Evolutionary conservation across 139 green algal species (phyloP), one percentile per base, ranked within the genome.

Genomic region (Nannochloris sp.): DNA sequence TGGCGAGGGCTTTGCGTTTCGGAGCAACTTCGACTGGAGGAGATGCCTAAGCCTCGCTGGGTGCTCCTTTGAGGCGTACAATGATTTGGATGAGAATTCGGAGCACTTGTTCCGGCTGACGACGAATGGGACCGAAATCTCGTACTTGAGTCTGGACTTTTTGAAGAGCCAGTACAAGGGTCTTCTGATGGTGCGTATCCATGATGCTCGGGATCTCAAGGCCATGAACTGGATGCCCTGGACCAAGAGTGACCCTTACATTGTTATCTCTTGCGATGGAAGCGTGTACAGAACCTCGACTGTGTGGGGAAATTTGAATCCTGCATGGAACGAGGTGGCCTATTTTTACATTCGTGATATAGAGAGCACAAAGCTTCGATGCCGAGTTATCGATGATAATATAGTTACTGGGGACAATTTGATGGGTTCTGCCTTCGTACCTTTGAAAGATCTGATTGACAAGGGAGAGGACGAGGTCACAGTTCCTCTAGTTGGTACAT

Each of bases 61-160:
- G 0, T 65, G 51, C 4, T 31, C 46, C 28, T 77, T 77, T 26
- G 70, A 77, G 14, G 70, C 70, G 1, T 77, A 77, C 51, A 60
- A 62, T 25, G 49, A 50, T 30, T 59, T 56, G 13, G 49, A 56
- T 36, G 1, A 61, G n/a, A 20, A 49, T 23, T 14, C n/a, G n/a
- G 25, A 66, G 33, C 12, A 29, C 23, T 37, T 59, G 50, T 17
- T 13, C 17, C 17, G 25, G 25, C 4, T 28, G 20, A 36, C 46
- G 16, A 23, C 10, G 31, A 66, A 57, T 59, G 60, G 60, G 11
- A 28, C 59, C 31, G 20, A 53, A 66, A 29, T 66, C 13, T 37
- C 67, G 6, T 61, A 29, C 16, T 20, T 66, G 50, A 28, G 65
- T 57, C 14, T 44, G 28, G 45, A 60, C 14, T 76, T 68, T 17